Evolutionary conservation across 176 grass and related monocot genomes (phyloP).

Genomic region (Zoysia pacifica): DNA sequence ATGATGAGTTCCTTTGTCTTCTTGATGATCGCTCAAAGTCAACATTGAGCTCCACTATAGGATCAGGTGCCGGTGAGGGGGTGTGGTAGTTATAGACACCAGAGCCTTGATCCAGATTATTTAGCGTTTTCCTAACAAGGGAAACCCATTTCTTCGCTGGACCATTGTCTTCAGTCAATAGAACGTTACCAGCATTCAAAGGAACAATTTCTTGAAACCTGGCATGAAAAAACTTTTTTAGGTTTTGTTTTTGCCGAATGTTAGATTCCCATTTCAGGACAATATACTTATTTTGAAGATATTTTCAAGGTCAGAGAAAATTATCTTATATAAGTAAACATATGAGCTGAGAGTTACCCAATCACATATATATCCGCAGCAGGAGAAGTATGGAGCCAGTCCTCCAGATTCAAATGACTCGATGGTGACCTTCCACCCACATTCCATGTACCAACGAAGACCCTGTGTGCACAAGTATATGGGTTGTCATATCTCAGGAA

Average conservation of each 20-base stretch:
- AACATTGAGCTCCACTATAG: constrained; percentile 78
- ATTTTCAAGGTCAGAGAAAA: background rate
- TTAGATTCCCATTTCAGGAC: background rate
- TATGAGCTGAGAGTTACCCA: constrained; percentile 47
- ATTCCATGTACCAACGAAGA: constrained; percentile 94
- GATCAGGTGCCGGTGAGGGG: constrained; percentile 68
- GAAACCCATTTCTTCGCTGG: constrained; percentile 88
- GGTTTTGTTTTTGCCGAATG: background rate
- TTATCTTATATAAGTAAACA: constrained; percentile 13
- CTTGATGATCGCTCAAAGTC: constrained; percentile 76
- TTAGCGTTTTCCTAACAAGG: constrained; percentile 70
- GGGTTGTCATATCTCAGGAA: constrained; percentile 24
- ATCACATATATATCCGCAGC: constrained; percentile 97
- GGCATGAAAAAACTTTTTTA: constrained; percentile 2
- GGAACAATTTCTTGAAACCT: constrained; percentile 98
- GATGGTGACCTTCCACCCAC: constrained; percentile 92
- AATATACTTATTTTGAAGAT: background rate
- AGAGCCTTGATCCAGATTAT: constrained; percentile 63
- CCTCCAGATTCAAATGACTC: constrained; percentile 78
- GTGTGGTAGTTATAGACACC: constrained; percentile 62
- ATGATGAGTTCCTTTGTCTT: constrained; percentile 61
- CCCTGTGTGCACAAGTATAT: constrained; percentile 41
- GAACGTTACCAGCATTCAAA: constrained; percentile 89
- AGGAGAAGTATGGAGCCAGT: constrained; percentile 93
- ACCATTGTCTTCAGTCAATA: constrained; percentile 71